A percentile compares a stretch with the other conserved stretches of the same genome.
These are phyloP conservation scores for Fusarium sp. DNA, from an alignment of 2,329 filamentous ascomycete genomes.

Conservation along the genomic window DNA sequence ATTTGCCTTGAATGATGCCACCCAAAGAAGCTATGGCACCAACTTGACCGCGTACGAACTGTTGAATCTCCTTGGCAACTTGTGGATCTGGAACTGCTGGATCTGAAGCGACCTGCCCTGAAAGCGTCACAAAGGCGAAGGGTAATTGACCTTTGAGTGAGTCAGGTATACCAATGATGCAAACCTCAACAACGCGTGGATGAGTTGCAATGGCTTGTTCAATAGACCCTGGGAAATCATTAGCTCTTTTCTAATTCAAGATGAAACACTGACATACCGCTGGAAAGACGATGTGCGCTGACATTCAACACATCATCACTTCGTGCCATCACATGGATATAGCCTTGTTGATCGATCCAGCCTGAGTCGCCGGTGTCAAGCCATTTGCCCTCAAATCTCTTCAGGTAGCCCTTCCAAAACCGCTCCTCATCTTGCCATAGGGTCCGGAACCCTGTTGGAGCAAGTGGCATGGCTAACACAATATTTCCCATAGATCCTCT, in stretches of 20 bases:
- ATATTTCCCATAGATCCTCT: conserved; percentile 89
- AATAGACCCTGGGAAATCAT: conserved; percentile 72
- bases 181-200: conserved; percentile 82
- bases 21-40: conserved; percentile 88
- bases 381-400: conserved; percentile 84
- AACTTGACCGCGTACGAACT: conserved; percentile 80
- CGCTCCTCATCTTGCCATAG: conserved; percentile 88
- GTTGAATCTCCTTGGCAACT: conserved; percentile 73
- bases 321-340: conserved; percentile 73
- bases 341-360: conserved; percentile 81
- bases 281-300: conserved; percentile 91
- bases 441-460: conserved; percentile 86
- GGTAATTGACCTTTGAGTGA: conserved; percentile 89
- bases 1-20: conserved; percentile 84
- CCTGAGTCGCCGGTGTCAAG: conserved; percentile 93
- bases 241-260: conserved; percentile 5
- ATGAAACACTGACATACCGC: conserved; percentile 65
- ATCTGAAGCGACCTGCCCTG: conserved; percentile 59
- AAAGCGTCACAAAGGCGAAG: conserved; percentile 83
- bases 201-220: conserved; percentile 92
- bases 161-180: conserved; percentile 88
- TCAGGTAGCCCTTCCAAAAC: conserved; percentile 87
- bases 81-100: conserved; percentile 62
- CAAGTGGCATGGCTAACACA: conserved; percentile 83
- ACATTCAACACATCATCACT: conserved; percentile 94